Conservation (phyloP, 2,329 filamentous ascomycete genomes). For the Leptographium galeiforme region DNA sequence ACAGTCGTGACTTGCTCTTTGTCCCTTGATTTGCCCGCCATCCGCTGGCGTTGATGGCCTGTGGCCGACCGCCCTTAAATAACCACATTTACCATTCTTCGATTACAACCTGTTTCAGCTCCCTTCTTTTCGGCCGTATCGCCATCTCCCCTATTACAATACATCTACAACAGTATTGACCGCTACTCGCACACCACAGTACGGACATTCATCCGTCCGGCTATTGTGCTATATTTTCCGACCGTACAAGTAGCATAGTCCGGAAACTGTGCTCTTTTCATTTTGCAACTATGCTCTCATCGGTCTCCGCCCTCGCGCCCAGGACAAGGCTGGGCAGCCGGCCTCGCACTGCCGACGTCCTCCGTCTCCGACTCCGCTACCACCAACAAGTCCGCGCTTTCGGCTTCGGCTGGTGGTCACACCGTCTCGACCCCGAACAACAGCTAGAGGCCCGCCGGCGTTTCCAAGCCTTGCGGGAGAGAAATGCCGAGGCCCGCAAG, state of each 20-base stretch:
- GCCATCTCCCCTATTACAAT: too few relatives aligned
- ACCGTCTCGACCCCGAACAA: slow-evolving; percentile 25
- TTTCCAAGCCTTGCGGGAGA: slow-evolving; percentile 25
- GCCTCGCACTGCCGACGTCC: slow-evolving; percentile 1
- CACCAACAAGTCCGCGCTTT: slow-evolving; percentile 34
- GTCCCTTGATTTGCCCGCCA: neutral
- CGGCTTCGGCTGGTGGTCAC: slow-evolving; percentile 34
- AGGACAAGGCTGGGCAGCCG: slow-evolving; percentile 5
- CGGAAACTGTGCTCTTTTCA: neutral
- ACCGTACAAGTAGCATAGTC: neutral
- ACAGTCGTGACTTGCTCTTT: neutral
- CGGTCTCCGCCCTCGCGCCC: slow-evolving; percentile 4
- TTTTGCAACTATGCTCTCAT: slow-evolving; percentile 5
- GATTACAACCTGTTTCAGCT: neutral
- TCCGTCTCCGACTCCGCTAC: slow-evolving; percentile 16
- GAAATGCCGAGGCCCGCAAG: slow-evolving; percentile 30
- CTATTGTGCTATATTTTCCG: too few relatives aligned
- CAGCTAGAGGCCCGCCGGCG: slow-evolving; percentile 31
- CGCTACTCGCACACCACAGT: too few relatives aligned
- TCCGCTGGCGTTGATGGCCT: neutral
- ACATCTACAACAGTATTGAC: too few relatives aligned
- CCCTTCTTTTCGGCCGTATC: neutral
- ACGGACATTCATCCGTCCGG: too few relatives aligned
- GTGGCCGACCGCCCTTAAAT: neutral
- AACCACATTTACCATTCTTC: neutral